Conservation (phyloP, 2,329 filamentous ascomycete genomes). For the Colletotrichum gloeosporioides region DNA sequence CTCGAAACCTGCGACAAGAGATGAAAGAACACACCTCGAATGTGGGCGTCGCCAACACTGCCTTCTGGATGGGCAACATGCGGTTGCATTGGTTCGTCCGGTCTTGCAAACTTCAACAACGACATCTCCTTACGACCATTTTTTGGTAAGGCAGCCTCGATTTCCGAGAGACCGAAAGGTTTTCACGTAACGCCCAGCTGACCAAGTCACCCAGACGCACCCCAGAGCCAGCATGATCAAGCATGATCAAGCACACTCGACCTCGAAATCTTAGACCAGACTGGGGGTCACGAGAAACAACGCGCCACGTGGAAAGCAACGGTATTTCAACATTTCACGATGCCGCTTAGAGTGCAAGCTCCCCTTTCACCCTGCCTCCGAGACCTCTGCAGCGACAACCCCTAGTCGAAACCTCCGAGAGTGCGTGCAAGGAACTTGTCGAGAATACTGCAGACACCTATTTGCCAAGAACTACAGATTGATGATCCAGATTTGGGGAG, state of each 20-base stretch:
- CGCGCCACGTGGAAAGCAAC: background rate
- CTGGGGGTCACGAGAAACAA: background rate
- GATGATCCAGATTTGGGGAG: background rate
- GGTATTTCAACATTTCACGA: background rate
- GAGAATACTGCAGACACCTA: background rate
- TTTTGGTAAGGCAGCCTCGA: background rate
- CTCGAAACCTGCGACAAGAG: background rate
- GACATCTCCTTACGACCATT: background rate
- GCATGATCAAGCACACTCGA: background rate
- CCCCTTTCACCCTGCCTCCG: background rate
- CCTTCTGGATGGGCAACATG: constrained; percentile 72
- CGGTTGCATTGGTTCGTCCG: background rate
- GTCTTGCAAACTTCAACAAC: background rate
- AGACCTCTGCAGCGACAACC: background rate
- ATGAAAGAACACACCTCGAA: background rate
- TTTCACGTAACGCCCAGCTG: background rate
- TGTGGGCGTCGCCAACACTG: constrained; percentile 88
- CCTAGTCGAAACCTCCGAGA: background rate
- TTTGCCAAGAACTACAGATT: background rate
- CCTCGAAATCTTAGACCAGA: background rate
- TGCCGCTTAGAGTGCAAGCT: background rate
- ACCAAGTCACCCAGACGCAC: background rate
- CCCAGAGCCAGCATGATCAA: background rate
- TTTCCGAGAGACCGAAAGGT: background rate
- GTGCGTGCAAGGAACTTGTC: background rate